Evolutionary conservation across 176 grass and related monocot species (phyloP), one percentile per base, ranked within the genome.

Genomic region (Juncus effusus): DNA sequence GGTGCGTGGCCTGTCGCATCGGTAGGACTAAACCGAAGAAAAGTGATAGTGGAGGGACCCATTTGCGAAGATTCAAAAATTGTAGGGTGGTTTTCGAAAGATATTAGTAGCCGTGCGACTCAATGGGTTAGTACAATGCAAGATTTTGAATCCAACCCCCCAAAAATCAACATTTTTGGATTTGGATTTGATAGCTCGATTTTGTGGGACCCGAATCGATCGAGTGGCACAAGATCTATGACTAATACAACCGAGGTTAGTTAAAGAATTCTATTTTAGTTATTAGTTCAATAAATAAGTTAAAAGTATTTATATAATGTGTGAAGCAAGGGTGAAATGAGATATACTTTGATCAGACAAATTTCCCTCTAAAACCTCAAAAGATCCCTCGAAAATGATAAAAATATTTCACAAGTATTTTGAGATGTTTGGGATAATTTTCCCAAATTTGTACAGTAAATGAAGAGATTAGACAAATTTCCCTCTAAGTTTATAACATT

Each of bases 181-280:
- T 16, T 90, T 49, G 84, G 77, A 3, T 96, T 96, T 74, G 61
- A 82, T 38, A 90, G 91, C 55, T 80, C 86, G 6, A 52, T 88
- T 42, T 62, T 96, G 9, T 96, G 91, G 87, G 84, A 90, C 35
- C 81, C 54, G 0, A 72, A 66, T 36, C 77, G 81, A 63, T 74
- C 40, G 68, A 66, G 63, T 28, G 75, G 69, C 1, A 62, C 81
- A 6, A 74, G 64, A 13, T 70, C 91, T 16, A 64, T 72, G 19
- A 52, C 12, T 13, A 78, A 62, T 11, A 74, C 62, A 11, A 77
- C 74, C 40, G 71, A 86, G 79, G 82, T 89, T 73, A 41, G 69
- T 51, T 37, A 6, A 15, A 42, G 28, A 79, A 9, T 9, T 12
- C 7, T 37, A 28, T 28, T 28, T 28, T 28, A 28, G 19, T 28